These are phyloP conservation scores for Saturnispora galanensis DNA, from an alignment of 805 yeast species.

Conservation along the genomic window DNA sequence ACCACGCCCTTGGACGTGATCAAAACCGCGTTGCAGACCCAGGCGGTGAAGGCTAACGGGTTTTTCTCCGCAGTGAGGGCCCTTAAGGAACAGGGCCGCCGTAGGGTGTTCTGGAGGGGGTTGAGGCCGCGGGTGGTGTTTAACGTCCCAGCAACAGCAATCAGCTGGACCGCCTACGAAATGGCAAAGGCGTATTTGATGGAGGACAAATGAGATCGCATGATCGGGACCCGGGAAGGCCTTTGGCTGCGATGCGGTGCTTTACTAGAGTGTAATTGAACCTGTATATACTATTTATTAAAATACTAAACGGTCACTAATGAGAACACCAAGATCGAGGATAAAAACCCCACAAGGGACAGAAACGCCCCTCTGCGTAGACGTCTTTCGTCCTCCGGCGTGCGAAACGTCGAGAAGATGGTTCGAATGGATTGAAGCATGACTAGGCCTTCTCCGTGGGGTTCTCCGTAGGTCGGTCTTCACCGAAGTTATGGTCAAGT, in stretches of 20 bases:
- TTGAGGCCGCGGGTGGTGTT: conserved; percentile 83
- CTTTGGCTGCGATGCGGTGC: neutral
- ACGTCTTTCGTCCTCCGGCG: conserved; percentile 76
- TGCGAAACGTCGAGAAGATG: conserved; percentile 71
- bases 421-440: conserved; percentile 67
- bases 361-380: conserved; percentile 72
- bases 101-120: conserved; percentile 70
- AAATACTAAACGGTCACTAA: conserved; percentile 55
- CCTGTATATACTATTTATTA: neutral
- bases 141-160: conserved; percentile 93
- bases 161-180: conserved; percentile 96
- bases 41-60: conserved; percentile 56
- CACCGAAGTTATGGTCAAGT: too few relatives aligned
- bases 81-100: conserved; percentile 51
- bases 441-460: conserved; percentile 23
- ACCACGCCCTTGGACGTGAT: conserved; percentile 93
- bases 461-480: too few relatives aligned
- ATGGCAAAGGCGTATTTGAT: conserved; percentile 69
- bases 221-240: too few relatives aligned
- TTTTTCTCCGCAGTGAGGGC: conserved; percentile 62
- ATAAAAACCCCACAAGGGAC: conserved; percentile 69
- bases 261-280: neutral
- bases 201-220: neutral
- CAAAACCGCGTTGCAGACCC: conserved; percentile 83
- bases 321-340: conserved; percentile 72